Conservation (phyloP, 73 alveolate genomes). For the Paramecium biaurelia region DNA sequence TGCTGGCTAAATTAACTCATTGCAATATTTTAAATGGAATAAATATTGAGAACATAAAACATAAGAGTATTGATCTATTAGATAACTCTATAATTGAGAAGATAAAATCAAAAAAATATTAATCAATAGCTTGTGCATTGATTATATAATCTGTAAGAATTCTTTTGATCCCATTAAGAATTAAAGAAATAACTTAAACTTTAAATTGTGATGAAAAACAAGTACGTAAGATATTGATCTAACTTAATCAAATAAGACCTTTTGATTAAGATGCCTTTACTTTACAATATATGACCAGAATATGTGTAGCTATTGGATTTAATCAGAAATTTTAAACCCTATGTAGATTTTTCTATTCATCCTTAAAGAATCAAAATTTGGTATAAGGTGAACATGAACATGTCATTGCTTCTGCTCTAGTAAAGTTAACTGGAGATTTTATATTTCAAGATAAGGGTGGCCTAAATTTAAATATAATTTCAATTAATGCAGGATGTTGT, state of each 20-base stretch:
- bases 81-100: not conserved
- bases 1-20: not conserved
- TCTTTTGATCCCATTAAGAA: not conserved
- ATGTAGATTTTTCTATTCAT: not conserved
- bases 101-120: not conserved
- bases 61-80: not conserved
- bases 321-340: not conserved
- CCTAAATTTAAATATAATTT: not conserved
- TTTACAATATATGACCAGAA: not conserved
- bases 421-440: slow-evolving; percentile 21
- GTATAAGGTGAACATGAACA: slow-evolving; percentile 29
- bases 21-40: not conserved
- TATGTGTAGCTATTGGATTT: not conserved
- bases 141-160: not conserved
- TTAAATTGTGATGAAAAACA: not conserved
- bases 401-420: not conserved
- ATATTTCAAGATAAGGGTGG: not conserved
- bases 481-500: slow-evolving; percentile 33
- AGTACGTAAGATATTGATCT: slow-evolving; percentile 13
- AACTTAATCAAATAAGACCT: not conserved
- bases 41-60: not conserved
- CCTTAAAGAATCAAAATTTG: not conserved
- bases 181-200: not conserved
- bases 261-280: not conserved
- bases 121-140: slow-evolving; percentile 28